Base-by-base conservation (phyloP, 2,329 filamentous ascomycete genomes). In the Sarocladium kiliense region DNA sequence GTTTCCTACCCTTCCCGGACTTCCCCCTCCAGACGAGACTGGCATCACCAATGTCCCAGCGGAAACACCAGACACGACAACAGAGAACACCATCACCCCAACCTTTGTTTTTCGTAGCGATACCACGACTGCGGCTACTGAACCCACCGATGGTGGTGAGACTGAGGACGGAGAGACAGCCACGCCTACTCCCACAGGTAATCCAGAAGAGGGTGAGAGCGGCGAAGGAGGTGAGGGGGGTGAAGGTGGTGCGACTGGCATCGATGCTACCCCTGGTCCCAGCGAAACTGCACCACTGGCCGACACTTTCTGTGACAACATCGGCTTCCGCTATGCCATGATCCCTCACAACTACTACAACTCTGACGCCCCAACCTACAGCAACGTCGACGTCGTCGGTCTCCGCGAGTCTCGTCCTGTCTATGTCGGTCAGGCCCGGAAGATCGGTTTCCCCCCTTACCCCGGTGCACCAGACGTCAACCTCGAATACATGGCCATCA, bases 311-410 rank as follows among this genome's bases (percentile, higher is more conserved):
- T 45, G 41, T 26, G 41, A 45, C 9, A 45, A 45, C 21, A 25
- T 18, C 18, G 41, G 41, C 41, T 45, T 45, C 41, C 41, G 41
- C 19, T 45, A 45, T 16, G 41, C 41, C 41, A 45, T 45, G 41
- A 45, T 45, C 41, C 41, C 41, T 25, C 41, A 45, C 41, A 45
- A 45, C 41, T 45, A 23, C 41, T 21, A 23, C 41, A 45, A 45
- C 41, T 5, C 4, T 18, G 41, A 45, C 23, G 14, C 41, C 23
- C 41, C 41, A 12, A 21, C 4, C 18, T 45, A 45, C 41, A 45
- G 41, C 41, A 45, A 26, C 41, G 4, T 23, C 41, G 41, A 45
- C 41, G 23, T 26, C 19, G 41, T 23, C 9, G 18, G 23, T 16
- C 16, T 45, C 7, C 12, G 41, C 12, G 23, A 23, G 11, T 10